phyloP scores from a whole-genome alignment of 1,139 yeast genomes.

The Yamadazyma sp. region DNA sequence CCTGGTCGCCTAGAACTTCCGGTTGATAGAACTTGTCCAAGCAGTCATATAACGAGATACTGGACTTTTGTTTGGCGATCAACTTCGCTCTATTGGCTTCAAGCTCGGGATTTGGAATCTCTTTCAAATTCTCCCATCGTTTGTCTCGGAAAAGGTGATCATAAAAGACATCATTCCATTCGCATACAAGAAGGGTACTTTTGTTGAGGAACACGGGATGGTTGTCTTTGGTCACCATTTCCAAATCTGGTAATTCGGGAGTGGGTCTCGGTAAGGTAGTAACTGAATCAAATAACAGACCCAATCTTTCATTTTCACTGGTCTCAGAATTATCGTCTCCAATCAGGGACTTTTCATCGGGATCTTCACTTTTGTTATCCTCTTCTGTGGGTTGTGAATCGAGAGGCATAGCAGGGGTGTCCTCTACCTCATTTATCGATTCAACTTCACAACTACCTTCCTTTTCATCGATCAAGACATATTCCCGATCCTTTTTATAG shows the following conservation, averaged over 20 bases:
- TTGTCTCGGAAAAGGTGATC: conserved; percentile 51
- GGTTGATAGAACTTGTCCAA: conserved; percentile 73
- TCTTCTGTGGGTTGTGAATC: neutral
- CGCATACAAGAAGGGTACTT: conserved; percentile 63
- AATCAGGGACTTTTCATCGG: conserved; percentile 1
- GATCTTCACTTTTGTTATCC: neutral
- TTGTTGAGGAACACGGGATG: conserved; percentile 26
- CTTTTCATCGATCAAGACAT: conserved; percentile 17
- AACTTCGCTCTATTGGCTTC: conserved; percentile 44
- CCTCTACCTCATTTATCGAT: conserved; percentile 4
- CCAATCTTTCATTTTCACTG: conserved; percentile 22
- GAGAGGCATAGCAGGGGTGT: conserved; percentile 1
- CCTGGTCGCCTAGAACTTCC: conserved; percentile 85
- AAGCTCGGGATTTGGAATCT: conserved; percentile 52
- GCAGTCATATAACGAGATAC: conserved; percentile 72
- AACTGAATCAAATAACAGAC: conserved; percentile 33
- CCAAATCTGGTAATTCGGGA: conserved; percentile 7
- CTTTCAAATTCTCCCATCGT: conserved; percentile 55
- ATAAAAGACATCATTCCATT: conserved; percentile 58
- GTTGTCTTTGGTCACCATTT: conserved; percentile 10
- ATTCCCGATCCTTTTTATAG: conserved; percentile 20
- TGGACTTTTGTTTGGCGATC: conserved; percentile 43
- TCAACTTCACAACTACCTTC: conserved; percentile 1
- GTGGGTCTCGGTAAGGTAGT: conserved; percentile 17
- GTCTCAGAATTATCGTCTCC: conserved; percentile 7